A percentile compares a stretch with the other conserved stretches of the same genome.
Conservation (phyloP, 441 rosid genomes). For the Biscutella laevigata region DNA sequence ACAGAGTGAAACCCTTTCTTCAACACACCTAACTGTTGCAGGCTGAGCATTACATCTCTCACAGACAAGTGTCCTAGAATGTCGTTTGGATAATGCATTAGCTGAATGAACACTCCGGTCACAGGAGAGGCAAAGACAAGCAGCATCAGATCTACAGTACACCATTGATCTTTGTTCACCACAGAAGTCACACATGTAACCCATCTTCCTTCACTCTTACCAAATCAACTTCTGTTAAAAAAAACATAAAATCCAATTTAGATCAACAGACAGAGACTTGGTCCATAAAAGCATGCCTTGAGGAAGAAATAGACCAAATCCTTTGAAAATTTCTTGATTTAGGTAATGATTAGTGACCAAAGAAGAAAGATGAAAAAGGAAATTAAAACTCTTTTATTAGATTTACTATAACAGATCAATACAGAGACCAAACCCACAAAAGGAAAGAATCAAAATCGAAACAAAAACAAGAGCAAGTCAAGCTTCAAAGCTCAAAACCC, state of each 20-base stretch:
- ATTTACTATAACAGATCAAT: constrained; percentile 17
- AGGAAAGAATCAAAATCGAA: neutral
- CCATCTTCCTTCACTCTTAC: constrained; percentile 42
- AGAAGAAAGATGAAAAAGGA: neutral
- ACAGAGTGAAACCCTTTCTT: constrained; percentile 80
- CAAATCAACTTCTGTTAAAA: constrained; percentile 5
- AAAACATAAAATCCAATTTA: neutral
- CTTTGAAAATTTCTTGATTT: neutral
- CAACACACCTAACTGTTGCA: constrained; percentile 64
- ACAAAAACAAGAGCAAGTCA: neutral
- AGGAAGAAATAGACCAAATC: constrained; percentile 1
- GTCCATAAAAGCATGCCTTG: neutral
- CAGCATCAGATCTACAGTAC: constrained; percentile 90
- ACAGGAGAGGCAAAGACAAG: constrained; percentile 86
- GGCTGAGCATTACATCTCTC: constrained; percentile 87
- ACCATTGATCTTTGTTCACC: constrained; percentile 83
- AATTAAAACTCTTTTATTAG: constrained; percentile 9
- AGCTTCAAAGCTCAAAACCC: constrained; percentile 10
- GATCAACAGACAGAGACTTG: constrained; percentile 10
- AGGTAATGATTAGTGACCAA: neutral
- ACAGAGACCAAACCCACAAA: constrained; percentile 1
- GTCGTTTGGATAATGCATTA: constrained; percentile 86
- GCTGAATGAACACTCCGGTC: constrained; percentile 93
- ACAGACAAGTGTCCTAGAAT: constrained; percentile 75
- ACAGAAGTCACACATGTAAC: constrained; percentile 87